These are phyloP conservation scores for Bryoglossum gracile DNA, from an alignment of 495 filamentous ascomycete genomes.

Conservation along the genomic window DNA sequence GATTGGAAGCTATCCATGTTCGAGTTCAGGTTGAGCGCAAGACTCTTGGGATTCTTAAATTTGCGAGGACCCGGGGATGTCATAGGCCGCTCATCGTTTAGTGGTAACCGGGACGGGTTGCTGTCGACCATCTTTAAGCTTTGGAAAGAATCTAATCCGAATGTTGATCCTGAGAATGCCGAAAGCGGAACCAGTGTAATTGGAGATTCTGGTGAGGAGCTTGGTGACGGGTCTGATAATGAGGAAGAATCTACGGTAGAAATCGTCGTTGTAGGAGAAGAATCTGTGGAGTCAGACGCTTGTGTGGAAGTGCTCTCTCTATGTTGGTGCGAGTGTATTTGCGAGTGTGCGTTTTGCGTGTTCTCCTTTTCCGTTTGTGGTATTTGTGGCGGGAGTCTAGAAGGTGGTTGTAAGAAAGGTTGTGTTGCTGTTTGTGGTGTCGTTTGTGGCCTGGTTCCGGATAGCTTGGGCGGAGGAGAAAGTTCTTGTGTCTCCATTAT, in stretches of 20 bases:
- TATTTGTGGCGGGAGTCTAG: too few relatives aligned
- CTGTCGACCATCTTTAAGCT: slow-evolving; percentile 27
- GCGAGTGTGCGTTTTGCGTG: slow-evolving; percentile 3
- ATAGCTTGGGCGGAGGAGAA: slow-evolving; percentile 12
- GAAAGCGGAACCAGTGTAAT: slow-evolving; percentile 53
- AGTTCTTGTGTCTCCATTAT: slow-evolving; percentile 31
- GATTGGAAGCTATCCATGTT: slow-evolving; percentile 28
- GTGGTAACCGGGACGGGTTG: slow-evolving; percentile 6
- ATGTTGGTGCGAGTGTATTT: slow-evolving; percentile 41
- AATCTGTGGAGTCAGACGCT: slow-evolving; percentile 79
- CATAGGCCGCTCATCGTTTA: slow-evolving; percentile 41
- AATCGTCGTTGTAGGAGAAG: slow-evolving; percentile 91
- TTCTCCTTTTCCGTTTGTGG: slow-evolving; percentile 1
- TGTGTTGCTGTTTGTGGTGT: slow-evolving; percentile 3
- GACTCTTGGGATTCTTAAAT: slow-evolving; percentile 84
- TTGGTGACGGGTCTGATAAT: slow-evolving; percentile 82
- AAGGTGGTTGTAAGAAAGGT: slow-evolving; percentile 4
- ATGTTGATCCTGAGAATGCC: slow-evolving; percentile 43
- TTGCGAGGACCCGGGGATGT: slow-evolving; percentile 68
- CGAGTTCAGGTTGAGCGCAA: slow-evolving; percentile 74
- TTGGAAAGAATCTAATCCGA: slow-evolving; percentile 30
- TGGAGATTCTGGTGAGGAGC: slow-evolving; percentile 84
- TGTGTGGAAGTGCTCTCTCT: slow-evolving; percentile 70
- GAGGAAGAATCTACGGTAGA: slow-evolving; percentile 86
- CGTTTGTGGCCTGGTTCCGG: neutral